Evolutionary conservation across 108 stramenopile species (phyloP), one percentile per base, ranked within the genome.

Genomic region (Poteriospumella lacustris): DNA sequence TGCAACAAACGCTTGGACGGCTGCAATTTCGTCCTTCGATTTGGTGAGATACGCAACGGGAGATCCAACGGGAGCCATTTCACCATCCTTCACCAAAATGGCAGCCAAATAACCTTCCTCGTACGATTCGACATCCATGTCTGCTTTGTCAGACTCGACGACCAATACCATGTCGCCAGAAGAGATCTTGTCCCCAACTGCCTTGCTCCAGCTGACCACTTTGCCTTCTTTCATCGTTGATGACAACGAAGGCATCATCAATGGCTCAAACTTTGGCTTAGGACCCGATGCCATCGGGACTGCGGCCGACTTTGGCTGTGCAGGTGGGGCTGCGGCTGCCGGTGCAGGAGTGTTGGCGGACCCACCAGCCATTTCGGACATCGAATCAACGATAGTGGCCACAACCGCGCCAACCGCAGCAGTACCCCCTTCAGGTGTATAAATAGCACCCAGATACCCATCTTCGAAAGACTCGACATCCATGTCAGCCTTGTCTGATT

Each of bases 401-500:
- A 43, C 41, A 26, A 39, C 68, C 24, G 39, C 67, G 0, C 39
- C 64, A 42, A 39, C 77, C 24, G 58, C 60, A 28, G 58, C 58
- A n/a, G 34, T 68, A 39, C 41, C 68, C 0, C 68, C 41, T 0
- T 59, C 77, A 19, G 38, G 60, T 1, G 60, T 64, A 64, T 64
- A 24, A 1, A 78, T 78, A 12, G 59, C 60, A 24, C 47, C 77
- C 62, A 78, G 29, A 64, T 67, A 78, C 39, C 77, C 77, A 15
- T 39, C 58, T 58, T 94, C 93, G 64, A 96, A 97, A 0, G 95
- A 91, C 76, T 97, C 96, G 2, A 96, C 92, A 79, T 97, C 96
- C 96, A 97, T 97, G 79, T 97, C 96, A 19, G 96, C 96, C 87
- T 97, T 97, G 85, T 97, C 96, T 62, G 90, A 91, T 85, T 96